Evolutionary conservation across 441 rosid genomes (phyloP), one percentile per base, ranked within the genome.

Genomic region (Capsella rubella): DNA sequence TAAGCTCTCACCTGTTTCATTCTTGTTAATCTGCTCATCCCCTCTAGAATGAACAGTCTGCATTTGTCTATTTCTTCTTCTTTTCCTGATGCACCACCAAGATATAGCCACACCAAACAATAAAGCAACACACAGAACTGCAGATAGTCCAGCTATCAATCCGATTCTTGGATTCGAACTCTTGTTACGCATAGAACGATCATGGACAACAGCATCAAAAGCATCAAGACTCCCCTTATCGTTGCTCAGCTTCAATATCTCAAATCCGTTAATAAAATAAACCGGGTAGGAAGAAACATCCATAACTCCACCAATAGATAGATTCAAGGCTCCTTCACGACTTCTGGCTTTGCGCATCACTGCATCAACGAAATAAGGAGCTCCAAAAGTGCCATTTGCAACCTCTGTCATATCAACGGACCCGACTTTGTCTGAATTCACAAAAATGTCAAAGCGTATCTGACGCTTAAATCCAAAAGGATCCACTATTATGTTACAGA

Each of bases 261-360:
- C 99, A 71, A 95, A 77, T 8, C 99, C 99, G 42, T 88, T 94
- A 12, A 94, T 92, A 62, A 94, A 81, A 72, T 83, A 85, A 77
- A 69, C 78, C 0, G 88, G 90, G 68, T 76, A 75, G 3, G 1
- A 8, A 37, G 3, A 8, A 37, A 32, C 77, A 34, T 63, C 58
- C 29, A 25, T 18, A 37, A 86, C 77, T 59, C 92, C 85, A 64
- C 97, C 99, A 55, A 95, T 66, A 56, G 94, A 87, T 8, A 95
- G 80, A 46, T 34, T 81, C 62, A 95, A 73, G 8, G 32, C 52
- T 12, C 74, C 67, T 28, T 68, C 18, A 0, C 1, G 28, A 4
- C 66, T 62, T 50, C 6, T 47, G 58, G 32, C 68, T 62, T 55
- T 77, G 79, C n/a, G 47, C 82, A 85, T 71, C 72, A 88, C 78